A percentile compares a stretch with the other conserved stretches of the same genome.
Evolutionary conservation across 1,139 yeast species (phyloP).

Genomic region (Suhomyces maxii): DNA sequence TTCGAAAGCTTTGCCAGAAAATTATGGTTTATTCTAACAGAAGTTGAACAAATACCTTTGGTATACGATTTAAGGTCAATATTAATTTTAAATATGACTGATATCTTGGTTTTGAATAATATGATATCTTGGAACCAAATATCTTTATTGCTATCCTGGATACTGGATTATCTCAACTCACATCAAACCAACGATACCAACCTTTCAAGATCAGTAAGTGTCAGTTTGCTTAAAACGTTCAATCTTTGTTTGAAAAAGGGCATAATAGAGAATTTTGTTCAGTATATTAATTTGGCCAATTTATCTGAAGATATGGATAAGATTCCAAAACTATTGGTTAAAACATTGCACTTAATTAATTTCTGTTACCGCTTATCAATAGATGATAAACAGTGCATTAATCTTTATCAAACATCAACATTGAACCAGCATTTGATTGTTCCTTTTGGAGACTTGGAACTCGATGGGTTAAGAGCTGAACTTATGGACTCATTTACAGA

Average conservation of each 20-base stretch:
- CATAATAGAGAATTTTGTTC: constrained; percentile 20
- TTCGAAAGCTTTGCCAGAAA: constrained; percentile 36
- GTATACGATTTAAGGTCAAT: constrained; percentile 29
- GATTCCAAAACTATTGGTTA: constrained; percentile 4
- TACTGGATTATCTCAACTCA: constrained; percentile 22
- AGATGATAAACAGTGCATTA: constrained; percentile 11
- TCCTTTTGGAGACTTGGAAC: constrained; percentile 22
- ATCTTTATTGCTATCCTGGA: constrained; percentile 32
- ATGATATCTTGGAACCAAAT: constrained; percentile 30
- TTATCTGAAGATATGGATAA: not conserved
- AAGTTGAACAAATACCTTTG: not conserved
- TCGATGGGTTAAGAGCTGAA: constrained; percentile 15
- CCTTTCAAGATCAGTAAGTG: constrained; percentile 22
- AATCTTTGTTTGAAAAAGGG: constrained; percentile 21
- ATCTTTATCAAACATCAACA: constrained; percentile 18
- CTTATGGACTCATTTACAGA: constrained; percentile 9
- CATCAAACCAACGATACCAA: constrained; percentile 4
- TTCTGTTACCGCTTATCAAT: constrained; percentile 16
- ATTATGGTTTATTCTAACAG: constrained; percentile 32
- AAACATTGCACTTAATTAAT: constrained; percentile 22
- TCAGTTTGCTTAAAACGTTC: constrained; percentile 26
- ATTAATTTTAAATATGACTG: constrained; percentile 30
- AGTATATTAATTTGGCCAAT: constrained; percentile 8
- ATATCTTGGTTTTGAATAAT: constrained; percentile 29
- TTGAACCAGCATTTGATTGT: constrained; percentile 15